Evolutionary conservation across 116 monocot species (phyloP).

Genomic region (Phalaenopsis hybrid): DNA sequence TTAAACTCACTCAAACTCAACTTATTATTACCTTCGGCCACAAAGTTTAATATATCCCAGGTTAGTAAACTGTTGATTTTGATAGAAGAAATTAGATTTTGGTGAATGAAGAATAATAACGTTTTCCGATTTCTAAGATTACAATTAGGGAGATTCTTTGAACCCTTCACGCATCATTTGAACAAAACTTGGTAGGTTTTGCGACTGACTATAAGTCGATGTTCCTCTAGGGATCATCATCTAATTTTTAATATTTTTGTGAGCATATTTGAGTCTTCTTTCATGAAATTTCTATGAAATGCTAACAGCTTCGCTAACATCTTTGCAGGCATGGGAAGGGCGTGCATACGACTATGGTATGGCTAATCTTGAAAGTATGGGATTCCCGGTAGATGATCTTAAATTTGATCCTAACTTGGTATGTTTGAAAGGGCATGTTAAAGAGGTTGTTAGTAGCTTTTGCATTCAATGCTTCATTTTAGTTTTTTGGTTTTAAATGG

Average conservation of each 20-base stretch:
- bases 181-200: not conserved
- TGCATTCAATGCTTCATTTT: not conserved
- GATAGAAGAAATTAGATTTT: too few relatives aligned
- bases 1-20: too few relatives aligned
- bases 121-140: not conserved
- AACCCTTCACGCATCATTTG: not conserved
- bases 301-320: not conserved
- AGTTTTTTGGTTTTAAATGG: not conserved
- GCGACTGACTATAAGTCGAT: not conserved
- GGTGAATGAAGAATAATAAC: too few relatives aligned
- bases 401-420: conserved; percentile 93
- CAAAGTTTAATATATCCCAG: too few relatives aligned
- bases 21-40: too few relatives aligned
- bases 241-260: not conserved
- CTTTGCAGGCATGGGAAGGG: conserved; percentile 92
- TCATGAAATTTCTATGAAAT: conserved; percentile 7
- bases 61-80: too few relatives aligned
- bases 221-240: not conserved
- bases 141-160: not conserved
- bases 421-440: conserved; percentile 20
- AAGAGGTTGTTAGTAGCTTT: conserved; percentile 13
- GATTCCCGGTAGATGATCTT: conserved; percentile 86
- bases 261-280: not conserved
- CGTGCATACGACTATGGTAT: conserved; percentile 93
- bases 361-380: conserved; percentile 81